A percentile compares a stretch with the other conserved stretches of the same genome.
These are phyloP conservation scores for Lentinus tigrinus DNA, from an alignment of 768 basidiomycete species.

Conservation along the genomic window DNA sequence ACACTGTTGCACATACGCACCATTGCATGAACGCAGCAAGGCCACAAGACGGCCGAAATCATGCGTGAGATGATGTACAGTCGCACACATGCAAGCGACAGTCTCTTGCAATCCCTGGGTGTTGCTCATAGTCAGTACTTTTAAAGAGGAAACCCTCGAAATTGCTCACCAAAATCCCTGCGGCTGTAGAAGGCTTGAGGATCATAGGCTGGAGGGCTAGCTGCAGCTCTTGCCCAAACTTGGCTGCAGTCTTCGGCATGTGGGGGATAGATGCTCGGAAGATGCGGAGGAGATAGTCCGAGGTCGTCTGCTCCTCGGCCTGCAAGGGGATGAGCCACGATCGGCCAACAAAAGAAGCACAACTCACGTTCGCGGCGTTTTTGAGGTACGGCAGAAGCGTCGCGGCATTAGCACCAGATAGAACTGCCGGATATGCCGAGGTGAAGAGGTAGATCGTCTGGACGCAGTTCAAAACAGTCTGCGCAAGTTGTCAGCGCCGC, in stretches of 20 bases:
- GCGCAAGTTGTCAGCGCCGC: background rate
- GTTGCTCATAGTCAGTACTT: background rate
- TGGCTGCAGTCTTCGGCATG: slow-evolving; percentile 86
- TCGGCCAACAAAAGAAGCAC: background rate
- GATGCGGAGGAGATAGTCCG: slow-evolving; percentile 86
- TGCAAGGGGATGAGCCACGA: slow-evolving; percentile 29
- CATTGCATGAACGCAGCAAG: slow-evolving; percentile 82
- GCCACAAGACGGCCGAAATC: slow-evolving; percentile 78
- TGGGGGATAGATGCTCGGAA: slow-evolving; percentile 82
- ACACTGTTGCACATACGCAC: slow-evolving; percentile 38
- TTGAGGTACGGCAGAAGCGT: slow-evolving; percentile 90
- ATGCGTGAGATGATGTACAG: slow-evolving; percentile 82
- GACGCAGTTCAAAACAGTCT: slow-evolving; percentile 85
- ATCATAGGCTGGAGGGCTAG: slow-evolving; percentile 86
- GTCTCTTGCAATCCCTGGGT: slow-evolving; percentile 82
- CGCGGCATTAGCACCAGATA: slow-evolving; percentile 82
- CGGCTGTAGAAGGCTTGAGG: slow-evolving; percentile 71
- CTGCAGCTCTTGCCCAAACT: slow-evolving; percentile 87
- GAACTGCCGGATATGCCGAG: slow-evolving; percentile 76
- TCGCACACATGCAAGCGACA: slow-evolving; percentile 88
- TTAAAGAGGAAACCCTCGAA: background rate
- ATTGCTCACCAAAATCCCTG: slow-evolving; percentile 58
- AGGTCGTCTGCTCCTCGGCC: slow-evolving; percentile 80
- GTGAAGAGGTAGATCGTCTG: slow-evolving; percentile 82
- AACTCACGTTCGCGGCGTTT: slow-evolving; percentile 69